Conservation (phyloP, 2,329 filamentous ascomycete genomes). For the Herpotrichia juniperi region DNA sequence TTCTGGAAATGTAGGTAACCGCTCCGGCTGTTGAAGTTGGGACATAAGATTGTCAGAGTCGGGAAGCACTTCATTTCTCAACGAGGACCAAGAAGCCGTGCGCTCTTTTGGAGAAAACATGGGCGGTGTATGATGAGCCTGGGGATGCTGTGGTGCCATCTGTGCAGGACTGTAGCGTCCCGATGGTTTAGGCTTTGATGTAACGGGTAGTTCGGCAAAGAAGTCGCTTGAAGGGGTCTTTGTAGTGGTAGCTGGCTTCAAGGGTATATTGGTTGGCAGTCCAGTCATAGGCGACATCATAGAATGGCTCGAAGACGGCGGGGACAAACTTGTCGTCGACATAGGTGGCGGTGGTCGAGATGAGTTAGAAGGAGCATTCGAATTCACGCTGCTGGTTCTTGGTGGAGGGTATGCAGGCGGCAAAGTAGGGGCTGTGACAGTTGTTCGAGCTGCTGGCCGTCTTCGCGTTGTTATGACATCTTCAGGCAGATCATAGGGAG, state of each 20-base stretch:
- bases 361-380: slow-evolving; percentile 22
- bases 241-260: slow-evolving; percentile 33
- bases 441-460: slow-evolving; percentile 52
- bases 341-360: slow-evolving; percentile 31
- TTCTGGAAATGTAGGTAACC: slow-evolving; percentile 44
- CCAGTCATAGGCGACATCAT: slow-evolving; percentile 38
- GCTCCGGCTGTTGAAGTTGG: slow-evolving; percentile 50
- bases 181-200: slow-evolving; percentile 47
- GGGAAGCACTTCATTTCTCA: slow-evolving; percentile 42
- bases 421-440: slow-evolving; percentile 28
- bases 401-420: slow-evolving; percentile 58
- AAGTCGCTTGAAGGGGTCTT: slow-evolving; percentile 48
- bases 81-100: slow-evolving; percentile 41
- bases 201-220: slow-evolving; percentile 56
- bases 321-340: slow-evolving; percentile 45
- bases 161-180: slow-evolving; percentile 48
- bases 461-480: slow-evolving; percentile 76
- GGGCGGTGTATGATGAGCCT: slow-evolving; percentile 25
- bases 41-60: slow-evolving; percentile 30
- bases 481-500: slow-evolving; percentile 93
- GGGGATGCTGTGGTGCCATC: slow-evolving; percentile 28
- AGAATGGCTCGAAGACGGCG: slow-evolving; percentile 48
- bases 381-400: slow-evolving; percentile 67
- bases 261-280: slow-evolving; percentile 27
- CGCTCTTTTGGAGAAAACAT: slow-evolving; percentile 38